Evolutionary conservation across 2,329 filamentous ascomycete genomes (phyloP), one percentile per base, ranked within the genome.

Genomic region (Fusarium incarnatum): DNA sequence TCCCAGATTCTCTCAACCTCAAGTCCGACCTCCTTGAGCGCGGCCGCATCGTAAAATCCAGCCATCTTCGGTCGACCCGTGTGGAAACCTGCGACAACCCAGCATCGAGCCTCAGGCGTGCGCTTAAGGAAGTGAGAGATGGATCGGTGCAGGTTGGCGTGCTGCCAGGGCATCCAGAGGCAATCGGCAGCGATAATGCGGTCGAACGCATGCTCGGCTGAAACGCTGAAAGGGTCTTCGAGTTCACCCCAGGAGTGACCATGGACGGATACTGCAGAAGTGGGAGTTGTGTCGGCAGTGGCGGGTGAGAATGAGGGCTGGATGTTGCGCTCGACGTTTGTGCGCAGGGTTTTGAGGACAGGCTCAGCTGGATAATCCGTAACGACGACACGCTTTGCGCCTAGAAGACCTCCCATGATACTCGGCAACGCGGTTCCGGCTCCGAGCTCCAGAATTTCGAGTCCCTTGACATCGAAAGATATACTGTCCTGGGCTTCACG

Each of bases 161-260:
- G 92, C 81, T 93, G 87, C 82, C 85, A 86, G 3, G 88, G 87
- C 89, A 93, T 92, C 91, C 91, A 94, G 60, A 92, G 84, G 74
- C 91, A 93, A 79, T 94, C 91, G 67, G 90, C 89, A 0, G 88
- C 89, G n/a, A 93, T 79, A 42, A 94, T 82, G 60, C 89, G 85
- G 47, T 88, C 88, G 75, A 89, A 92, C 3, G 75, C 76, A 62
- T 79, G 79, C 41, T 71, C 71, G 62, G 73, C 56, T 45, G 71
- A 46, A 56, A 69, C 27, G 61, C 73, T 72, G 34, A 80, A 75
- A 10, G 83, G 27, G 25, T 78, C 73, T 1, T 71, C 55, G 2
- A 87, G 76, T 20, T 85, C 84, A 9, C 91, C 90, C 91, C 91
- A 93, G 40, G 83, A 79, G 73, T 93, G 91, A 2, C 89, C 89